Percentiles rank a stretch among this genome's conserved stretches.
Conservation (phyloP, 2,329 filamentous ascomycete species). For the Aspergillus flavus region DNA sequence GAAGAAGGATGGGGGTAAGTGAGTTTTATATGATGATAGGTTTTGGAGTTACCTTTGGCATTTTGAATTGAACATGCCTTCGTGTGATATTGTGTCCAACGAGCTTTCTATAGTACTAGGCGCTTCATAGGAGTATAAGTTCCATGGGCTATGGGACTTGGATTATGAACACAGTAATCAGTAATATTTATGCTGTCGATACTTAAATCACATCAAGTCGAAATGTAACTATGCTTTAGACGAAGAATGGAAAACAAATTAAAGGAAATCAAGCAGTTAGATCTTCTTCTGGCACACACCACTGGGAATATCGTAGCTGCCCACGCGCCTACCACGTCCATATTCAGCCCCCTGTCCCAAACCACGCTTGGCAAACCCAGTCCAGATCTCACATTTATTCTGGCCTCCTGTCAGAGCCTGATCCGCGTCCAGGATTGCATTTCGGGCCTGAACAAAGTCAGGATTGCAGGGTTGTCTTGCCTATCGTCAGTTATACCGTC, state of each 20-base stretch:
- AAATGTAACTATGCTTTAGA: neutral
- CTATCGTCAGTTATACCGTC: neutral
- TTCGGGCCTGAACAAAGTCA: conserved; percentile 16
- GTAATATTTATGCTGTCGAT: neutral
- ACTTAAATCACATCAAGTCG: neutral
- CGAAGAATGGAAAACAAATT: neutral
- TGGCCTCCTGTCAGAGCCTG: conserved; percentile 10
- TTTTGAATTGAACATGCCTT: no score
- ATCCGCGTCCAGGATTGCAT: conserved; percentile 21
- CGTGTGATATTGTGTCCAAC: no score
- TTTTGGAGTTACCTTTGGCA: neutral
- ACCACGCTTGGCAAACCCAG: conserved; percentile 18
- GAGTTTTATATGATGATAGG: neutral
- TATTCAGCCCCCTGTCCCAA: neutral
- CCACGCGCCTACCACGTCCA: neutral
- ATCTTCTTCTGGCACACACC: neutral
- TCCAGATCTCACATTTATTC: conserved; percentile 22
- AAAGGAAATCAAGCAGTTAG: neutral
- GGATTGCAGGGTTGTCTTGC: conserved; percentile 21
- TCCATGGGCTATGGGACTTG: neutral
- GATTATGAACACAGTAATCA: neutral
- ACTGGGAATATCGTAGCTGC: neutral
- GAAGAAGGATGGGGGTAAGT: neutral
- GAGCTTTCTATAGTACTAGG: no score
- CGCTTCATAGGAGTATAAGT: neutral